Percentiles rank a stretch among this genome's conserved stretches.
Conservation (phyloP, 805 yeast genomes). For the Metschnikowia kunwiensis region DNA sequence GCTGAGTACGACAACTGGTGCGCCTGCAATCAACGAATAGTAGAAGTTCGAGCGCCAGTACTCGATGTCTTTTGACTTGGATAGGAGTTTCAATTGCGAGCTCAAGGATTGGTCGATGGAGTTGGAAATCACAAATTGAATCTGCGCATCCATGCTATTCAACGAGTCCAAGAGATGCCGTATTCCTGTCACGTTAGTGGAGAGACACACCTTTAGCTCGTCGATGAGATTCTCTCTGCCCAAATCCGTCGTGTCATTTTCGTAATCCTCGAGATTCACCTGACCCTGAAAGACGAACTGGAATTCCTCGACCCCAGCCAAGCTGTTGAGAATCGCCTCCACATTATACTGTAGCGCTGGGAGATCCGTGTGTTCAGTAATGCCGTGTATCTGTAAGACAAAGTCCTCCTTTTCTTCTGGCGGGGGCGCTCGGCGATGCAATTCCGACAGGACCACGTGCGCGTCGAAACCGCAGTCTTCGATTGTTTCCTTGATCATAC, state of each 20-base stretch:
- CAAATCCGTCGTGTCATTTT: slow-evolving; percentile 11
- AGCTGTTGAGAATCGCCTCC: slow-evolving; percentile 36
- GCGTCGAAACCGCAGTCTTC: slow-evolving; percentile 55
- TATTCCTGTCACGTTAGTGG: slow-evolving; percentile 53
- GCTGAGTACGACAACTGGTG: slow-evolving; percentile 55
- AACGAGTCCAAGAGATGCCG: slow-evolving; percentile 53
- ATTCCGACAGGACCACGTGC: slow-evolving; percentile 8
- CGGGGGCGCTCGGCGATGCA: slow-evolving; percentile 1
- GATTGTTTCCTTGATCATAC: slow-evolving; percentile 48
- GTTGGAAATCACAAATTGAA: slow-evolving; percentile 47
- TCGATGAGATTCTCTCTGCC: slow-evolving; percentile 25
- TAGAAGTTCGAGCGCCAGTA: slow-evolving; percentile 64
- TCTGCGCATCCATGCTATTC: slow-evolving; percentile 48
- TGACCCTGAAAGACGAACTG: slow-evolving; percentile 24
- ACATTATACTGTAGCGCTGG: slow-evolving; percentile 34
- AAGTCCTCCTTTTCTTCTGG: slow-evolving; percentile 25
- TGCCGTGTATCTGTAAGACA: slow-evolving; percentile 34
- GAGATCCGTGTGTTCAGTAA: slow-evolving; percentile 27
- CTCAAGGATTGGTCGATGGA: slow-evolving; percentile 52
- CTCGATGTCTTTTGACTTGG: slow-evolving; percentile 66
- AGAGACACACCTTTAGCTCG: slow-evolving; percentile 46
- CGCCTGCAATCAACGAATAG: slow-evolving; percentile 52
- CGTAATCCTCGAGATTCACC: slow-evolving; percentile 16
- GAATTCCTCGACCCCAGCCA: slow-evolving; percentile 29
- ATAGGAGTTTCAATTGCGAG: slow-evolving; percentile 65